A percentile compares a stretch with the other conserved stretches of the same genome.
These are phyloP conservation scores for Orbilia brochopaga DNA, from an alignment of 2,329 filamentous ascomycete species.

Conservation along the genomic window DNA sequence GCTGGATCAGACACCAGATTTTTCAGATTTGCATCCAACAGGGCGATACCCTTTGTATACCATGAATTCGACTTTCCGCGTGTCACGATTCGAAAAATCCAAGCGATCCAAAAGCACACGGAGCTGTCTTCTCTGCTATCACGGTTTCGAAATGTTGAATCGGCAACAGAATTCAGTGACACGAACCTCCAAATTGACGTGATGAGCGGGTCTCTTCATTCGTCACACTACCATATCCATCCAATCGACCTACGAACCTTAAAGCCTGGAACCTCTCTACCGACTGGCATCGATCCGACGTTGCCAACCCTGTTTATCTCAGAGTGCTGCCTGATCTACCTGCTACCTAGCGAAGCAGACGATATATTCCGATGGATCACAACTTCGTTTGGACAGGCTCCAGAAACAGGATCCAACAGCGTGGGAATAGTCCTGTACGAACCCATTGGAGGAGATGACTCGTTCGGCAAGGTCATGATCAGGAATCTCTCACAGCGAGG, in stretches of 20 bases:
- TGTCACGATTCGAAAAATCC: constrained; percentile 53
- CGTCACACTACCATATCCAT: constrained; percentile 53
- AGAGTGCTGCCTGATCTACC: constrained; percentile 94
- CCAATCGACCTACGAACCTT: constrained; percentile 54
- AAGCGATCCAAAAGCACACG: constrained; percentile 36
- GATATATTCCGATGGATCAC: constrained; percentile 71
- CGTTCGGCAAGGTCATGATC: constrained; percentile 91
- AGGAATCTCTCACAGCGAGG: constrained; percentile 81
- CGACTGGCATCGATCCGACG: constrained; percentile 50
- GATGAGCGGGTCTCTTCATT: constrained; percentile 48
- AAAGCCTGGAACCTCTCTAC: constrained; percentile 46
- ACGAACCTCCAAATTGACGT: constrained; percentile 39
- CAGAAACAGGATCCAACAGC: constrained; percentile 56
- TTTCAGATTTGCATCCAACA: constrained; percentile 70
- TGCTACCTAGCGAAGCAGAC: constrained; percentile 70
- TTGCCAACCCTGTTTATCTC: constrained; percentile 83
- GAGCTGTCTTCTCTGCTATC: constrained; percentile 42
- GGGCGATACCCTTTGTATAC: constrained; percentile 67
- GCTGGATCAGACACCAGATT: constrained; percentile 92
- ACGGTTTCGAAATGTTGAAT: neutral
- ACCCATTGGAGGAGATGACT: constrained; percentile 79
- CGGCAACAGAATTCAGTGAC: neutral
- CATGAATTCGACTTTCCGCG: constrained; percentile 88
- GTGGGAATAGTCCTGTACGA: constrained; percentile 81
- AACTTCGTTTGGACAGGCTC: constrained; percentile 40